These are phyloP conservation scores for Candida mattraensis DNA, from an alignment of 805 yeast genomes.

Conservation along the genomic window DNA sequence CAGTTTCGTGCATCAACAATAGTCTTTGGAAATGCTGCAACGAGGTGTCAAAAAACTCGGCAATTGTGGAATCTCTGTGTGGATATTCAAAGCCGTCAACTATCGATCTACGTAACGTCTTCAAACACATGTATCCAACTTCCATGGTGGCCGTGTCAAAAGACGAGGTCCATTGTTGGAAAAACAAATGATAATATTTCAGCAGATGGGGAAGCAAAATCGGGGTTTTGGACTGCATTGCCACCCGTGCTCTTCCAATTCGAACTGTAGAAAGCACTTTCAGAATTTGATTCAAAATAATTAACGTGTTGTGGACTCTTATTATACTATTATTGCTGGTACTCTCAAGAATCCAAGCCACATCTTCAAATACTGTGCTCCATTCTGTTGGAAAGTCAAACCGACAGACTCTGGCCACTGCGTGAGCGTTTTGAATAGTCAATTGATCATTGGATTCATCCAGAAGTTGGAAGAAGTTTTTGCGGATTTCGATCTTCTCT, in stretches of 20 bases:
- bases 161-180: slow-evolving; percentile 59
- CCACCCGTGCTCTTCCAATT: slow-evolving; percentile 79
- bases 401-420: slow-evolving; percentile 74
- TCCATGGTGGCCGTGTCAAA: slow-evolving; percentile 59
- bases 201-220: slow-evolving; percentile 58
- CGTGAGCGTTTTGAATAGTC: slow-evolving; percentile 80
- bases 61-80: slow-evolving; percentile 55
- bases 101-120: slow-evolving; percentile 68
- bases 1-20: slow-evolving; percentile 51
- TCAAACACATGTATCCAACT: slow-evolving; percentile 74
- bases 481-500: slow-evolving; percentile 66
- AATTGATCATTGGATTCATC: slow-evolving; percentile 74
- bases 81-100: slow-evolving; percentile 77
- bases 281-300: slow-evolving; percentile 73
- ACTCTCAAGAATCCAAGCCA: slow-evolving; percentile 45
- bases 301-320: slow-evolving; percentile 59
- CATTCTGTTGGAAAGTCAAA: slow-evolving; percentile 86
- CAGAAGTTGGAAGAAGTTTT: slow-evolving; percentile 53
- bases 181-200: slow-evolving; percentile 56
- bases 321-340: slow-evolving; percentile 49
- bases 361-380: slow-evolving; percentile 75
- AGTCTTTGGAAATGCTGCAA: slow-evolving; percentile 61
- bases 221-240: slow-evolving; percentile 72
- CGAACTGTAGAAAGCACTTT: slow-evolving; percentile 73
- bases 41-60: slow-evolving; percentile 58